A percentile compares a stretch with the other conserved stretches of the same genome.
Evolutionary conservation across 768 basidiomycete genomes (phyloP).

Genomic region (Agaricus blazei): DNA sequence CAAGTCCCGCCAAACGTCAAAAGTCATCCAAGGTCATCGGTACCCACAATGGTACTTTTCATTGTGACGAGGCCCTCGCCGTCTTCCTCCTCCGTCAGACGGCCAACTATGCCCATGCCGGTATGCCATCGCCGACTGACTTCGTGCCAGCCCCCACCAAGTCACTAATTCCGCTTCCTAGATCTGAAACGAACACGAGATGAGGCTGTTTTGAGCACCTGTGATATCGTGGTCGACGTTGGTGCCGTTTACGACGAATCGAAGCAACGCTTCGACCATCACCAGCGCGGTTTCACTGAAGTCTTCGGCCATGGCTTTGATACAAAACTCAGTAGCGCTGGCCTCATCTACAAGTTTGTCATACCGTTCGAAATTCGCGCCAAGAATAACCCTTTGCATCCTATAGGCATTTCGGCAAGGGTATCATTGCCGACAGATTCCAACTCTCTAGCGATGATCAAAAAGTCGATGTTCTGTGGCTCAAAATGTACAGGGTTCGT

Average conservation of each 20-base stretch:
- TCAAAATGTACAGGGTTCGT: conserved; percentile 81
- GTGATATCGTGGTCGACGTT: conserved; percentile 96
- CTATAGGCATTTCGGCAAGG: conserved; percentile 79
- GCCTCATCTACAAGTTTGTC: conserved; percentile 90
- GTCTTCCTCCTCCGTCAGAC: conserved; percentile 85
- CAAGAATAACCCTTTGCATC: background rate
- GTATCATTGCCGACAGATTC: conserved; percentile 67
- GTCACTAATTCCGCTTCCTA: conserved; percentile 18
- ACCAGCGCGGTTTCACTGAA: conserved; percentile 90
- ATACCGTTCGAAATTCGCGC: too few relatives aligned
- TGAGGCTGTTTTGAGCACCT: conserved; percentile 62
- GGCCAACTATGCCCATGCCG: conserved; percentile 65
- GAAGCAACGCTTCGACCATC: conserved; percentile 86
- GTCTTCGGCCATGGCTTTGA: conserved; percentile 83
- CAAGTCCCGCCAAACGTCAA: conserved; percentile 23
- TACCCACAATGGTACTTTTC: conserved; percentile 94
- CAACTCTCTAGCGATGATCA: conserved; percentile 48
- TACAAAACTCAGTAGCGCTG: conserved; percentile 91
- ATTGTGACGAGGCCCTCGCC: conserved; percentile 95
- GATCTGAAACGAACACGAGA: conserved; percentile 73
- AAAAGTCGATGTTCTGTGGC: conserved; percentile 72
- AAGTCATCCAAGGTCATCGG: conserved; percentile 59
- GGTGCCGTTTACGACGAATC: conserved; percentile 86
- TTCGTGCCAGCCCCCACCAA: background rate
- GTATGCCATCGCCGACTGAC: conserved; percentile 30